Conservation (phyloP, 2,329 filamentous ascomycete genomes). For the Botrytis pseudocinerea region DNA sequence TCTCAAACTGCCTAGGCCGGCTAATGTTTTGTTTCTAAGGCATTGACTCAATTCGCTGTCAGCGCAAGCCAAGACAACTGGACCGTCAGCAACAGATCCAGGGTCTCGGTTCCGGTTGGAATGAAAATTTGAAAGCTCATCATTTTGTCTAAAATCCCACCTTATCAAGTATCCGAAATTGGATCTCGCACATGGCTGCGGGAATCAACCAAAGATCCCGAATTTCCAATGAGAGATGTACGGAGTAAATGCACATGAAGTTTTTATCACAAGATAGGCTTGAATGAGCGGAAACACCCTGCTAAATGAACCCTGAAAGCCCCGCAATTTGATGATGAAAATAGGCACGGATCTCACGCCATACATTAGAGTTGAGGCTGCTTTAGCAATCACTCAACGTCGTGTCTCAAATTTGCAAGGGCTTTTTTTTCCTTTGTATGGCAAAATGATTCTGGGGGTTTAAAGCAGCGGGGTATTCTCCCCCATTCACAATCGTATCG, state of each 20-base stretch:
- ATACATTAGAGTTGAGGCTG: constrained; percentile 15
- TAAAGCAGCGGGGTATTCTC: neutral
- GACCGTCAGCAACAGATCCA: neutral
- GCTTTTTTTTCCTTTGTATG: neutral
- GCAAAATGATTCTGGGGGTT: neutral
- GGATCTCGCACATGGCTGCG: neutral
- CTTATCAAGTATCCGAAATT: neutral
- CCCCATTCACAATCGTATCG: neutral
- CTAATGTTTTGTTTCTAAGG: neutral
- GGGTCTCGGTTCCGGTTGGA: neutral
- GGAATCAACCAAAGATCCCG: neutral
- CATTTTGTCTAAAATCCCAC: constrained; percentile 12
- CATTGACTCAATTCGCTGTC: neutral
- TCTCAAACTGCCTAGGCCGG: neutral
- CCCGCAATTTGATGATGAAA: constrained; percentile 19
- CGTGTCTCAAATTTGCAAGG: neutral
- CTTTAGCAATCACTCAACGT: neutral
- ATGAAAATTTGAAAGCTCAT: constrained; percentile 10
- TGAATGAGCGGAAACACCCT: neutral
- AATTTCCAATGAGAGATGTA: neutral
- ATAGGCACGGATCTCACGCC: constrained; percentile 15
- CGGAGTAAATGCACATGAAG: neutral
- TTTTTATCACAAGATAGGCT: neutral
- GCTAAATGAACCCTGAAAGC: neutral
- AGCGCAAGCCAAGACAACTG: neutral